Conservation (phyloP, 2,329 filamentous ascomycete species). For the Ophiostoma perfectum region DNA sequence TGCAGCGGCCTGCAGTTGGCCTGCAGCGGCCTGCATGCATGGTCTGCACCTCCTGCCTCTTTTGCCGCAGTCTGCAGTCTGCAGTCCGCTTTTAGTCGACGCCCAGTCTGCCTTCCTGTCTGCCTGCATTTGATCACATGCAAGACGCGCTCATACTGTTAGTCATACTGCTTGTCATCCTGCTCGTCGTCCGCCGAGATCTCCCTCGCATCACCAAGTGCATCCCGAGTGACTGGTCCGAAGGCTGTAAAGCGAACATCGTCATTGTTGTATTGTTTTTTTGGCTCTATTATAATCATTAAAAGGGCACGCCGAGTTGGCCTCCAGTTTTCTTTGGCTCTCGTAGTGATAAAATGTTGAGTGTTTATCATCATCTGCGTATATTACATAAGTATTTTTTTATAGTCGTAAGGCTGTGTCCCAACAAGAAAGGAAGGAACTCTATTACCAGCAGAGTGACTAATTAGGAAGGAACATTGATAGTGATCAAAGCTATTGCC, state of each 20-base stretch:
- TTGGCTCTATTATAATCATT: too few relatives aligned
- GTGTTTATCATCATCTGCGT: too few relatives aligned
- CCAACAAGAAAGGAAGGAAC: too few relatives aligned
- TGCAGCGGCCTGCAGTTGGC: neutral
- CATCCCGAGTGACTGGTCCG: constrained; percentile 2
- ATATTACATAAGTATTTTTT: too few relatives aligned
- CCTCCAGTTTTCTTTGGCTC: neutral
- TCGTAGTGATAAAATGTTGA: too few relatives aligned
- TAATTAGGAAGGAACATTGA: too few relatives aligned
- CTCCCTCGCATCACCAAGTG: neutral
- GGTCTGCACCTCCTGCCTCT: neutral
- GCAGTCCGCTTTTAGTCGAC: neutral
- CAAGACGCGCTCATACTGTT: neutral
- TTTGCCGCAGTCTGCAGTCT: neutral
- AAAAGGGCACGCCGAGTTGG: neutral
- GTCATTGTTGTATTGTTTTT: neutral
- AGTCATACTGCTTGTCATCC: neutral
- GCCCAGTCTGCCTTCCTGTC: constrained; percentile 6
- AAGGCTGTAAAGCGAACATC: neutral
- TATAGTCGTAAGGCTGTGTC: too few relatives aligned
- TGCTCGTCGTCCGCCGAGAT: neutral
- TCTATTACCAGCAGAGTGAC: too few relatives aligned
- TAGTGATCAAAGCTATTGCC: too few relatives aligned
- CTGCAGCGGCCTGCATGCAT: neutral
- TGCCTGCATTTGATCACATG: constrained; percentile 4